Evolutionary conservation across 169 alveolate species (phyloP).

Genomic region (Plasmodium yoelii): DNA sequence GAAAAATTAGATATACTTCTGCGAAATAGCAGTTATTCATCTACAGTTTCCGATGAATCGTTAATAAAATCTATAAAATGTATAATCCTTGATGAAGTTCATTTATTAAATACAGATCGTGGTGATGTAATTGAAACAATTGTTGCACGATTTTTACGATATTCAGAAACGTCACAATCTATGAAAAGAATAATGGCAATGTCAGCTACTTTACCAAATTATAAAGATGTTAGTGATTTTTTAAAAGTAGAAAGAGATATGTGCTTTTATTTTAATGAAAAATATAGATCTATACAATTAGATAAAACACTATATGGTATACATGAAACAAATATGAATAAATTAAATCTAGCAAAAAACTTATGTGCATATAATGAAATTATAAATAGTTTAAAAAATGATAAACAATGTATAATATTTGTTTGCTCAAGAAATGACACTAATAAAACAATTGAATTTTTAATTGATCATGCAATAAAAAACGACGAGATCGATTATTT

Average conservation of each 20-base stretch:
- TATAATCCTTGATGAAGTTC: constrained; percentile 99
- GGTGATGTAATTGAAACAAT: constrained; percentile 99
- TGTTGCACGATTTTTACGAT: constrained; percentile 98
- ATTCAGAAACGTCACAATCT: constrained; percentile 87
- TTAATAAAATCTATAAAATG: constrained; percentile 94
- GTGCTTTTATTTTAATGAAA: constrained; percentile 95
- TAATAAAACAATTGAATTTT: constrained; percentile 93
- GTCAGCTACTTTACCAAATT: constrained; percentile 99
- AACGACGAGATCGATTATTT: constrained; percentile 19
- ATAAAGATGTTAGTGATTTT: constrained; percentile 98
- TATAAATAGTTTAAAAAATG: constrained; percentile 78
- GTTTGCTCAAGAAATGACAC: constrained; percentile 94
- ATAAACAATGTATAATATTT: constrained; percentile 84
- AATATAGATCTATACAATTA: constrained; percentile 98
- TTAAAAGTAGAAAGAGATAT: constrained; percentile 95
- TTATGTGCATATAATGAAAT: constrained; percentile 78
- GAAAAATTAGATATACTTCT: constrained; percentile 99
- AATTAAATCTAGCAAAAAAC: constrained; percentile 93
- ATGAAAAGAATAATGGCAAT: constrained; percentile 93
- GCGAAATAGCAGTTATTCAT: constrained; percentile 96
- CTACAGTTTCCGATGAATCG: constrained; percentile 85
- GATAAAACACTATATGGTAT: constrained; percentile 96
- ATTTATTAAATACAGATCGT: constrained; percentile 98
- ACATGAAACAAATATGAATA: constrained; percentile 94
- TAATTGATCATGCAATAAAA: constrained; percentile 76